Evolutionary conservation across 441 rosid genomes (phyloP).

Genomic region (Flueggea neowawraea): DNA sequence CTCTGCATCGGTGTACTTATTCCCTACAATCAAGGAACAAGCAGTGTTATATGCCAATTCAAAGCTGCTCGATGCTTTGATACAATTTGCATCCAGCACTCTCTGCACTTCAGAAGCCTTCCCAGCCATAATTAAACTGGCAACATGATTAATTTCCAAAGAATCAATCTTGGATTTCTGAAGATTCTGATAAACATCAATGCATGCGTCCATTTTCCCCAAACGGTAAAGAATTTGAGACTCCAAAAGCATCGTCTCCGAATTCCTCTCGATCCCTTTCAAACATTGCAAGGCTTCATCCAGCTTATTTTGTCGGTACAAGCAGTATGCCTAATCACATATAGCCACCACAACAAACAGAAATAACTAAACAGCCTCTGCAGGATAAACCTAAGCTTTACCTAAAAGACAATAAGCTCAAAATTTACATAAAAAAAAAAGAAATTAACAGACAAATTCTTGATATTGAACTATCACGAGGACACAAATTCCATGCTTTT

Average conservation of each 20-base stretch:
- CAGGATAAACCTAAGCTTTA: too few relatives aligned
- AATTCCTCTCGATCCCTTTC: slow-evolving; percentile 46
- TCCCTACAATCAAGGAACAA: slow-evolving; percentile 73
- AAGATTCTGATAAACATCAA: slow-evolving; percentile 60
- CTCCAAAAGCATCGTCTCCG: slow-evolving; percentile 62
- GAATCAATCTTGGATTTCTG: slow-evolving; percentile 53
- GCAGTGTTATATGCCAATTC: slow-evolving; percentile 85
- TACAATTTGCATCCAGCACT: slow-evolving; percentile 54
- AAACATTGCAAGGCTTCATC: slow-evolving; percentile 66
- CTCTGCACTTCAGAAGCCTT: slow-evolving; percentile 66
- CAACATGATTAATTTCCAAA: slow-evolving; percentile 63
- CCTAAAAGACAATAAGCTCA: too few relatives aligned
- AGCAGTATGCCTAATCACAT: slow-evolving; percentile 69
- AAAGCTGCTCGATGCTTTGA: slow-evolving; percentile 65
- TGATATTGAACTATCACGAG: too few relatives aligned
- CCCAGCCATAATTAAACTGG: slow-evolving; percentile 75
- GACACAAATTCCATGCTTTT: too few relatives aligned
- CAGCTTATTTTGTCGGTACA: slow-evolving; percentile 80
- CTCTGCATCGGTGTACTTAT: slow-evolving; percentile 66
- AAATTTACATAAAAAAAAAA: not conserved
- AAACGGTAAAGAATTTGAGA: slow-evolving; percentile 82
- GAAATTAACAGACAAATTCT: not conserved
- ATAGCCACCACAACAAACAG: too few relatives aligned
- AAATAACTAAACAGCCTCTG: too few relatives aligned
- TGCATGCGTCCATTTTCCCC: slow-evolving; percentile 71